These are phyloP conservation scores for Diospyros kaki DNA, from an alignment of 148 eudicot species.

Conservation along the genomic window DNA sequence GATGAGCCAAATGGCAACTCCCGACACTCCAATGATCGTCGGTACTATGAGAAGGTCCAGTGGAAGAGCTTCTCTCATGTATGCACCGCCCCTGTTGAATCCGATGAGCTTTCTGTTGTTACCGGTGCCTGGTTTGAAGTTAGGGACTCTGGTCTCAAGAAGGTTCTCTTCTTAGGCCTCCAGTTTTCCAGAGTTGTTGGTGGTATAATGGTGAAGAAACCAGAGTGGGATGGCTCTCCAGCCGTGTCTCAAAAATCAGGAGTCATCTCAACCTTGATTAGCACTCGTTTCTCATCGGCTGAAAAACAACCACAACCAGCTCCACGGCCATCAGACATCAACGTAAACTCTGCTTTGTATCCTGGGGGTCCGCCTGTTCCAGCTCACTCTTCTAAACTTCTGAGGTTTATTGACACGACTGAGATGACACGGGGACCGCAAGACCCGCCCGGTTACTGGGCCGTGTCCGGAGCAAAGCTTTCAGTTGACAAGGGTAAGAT, in stretches of 20 bases:
- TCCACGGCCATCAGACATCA: conserved; percentile 36
- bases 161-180: conserved; percentile 34
- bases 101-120: conserved; percentile 43
- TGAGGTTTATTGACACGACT: conserved; percentile 42
- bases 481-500: conserved; percentile 46
- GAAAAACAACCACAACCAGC: conserved; percentile 19
- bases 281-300: conserved; percentile 27
- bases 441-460: conserved; percentile 56
- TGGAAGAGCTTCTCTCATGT: conserved; percentile 55
- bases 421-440: conserved; percentile 52
- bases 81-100: conserved; percentile 56
- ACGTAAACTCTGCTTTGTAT: conserved; percentile 47
- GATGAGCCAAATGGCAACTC: conserved; percentile 15
- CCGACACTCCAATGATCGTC: conserved; percentile 22
- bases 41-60: conserved; percentile 47
- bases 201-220: conserved; percentile 33
- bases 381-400: conserved; percentile 30
- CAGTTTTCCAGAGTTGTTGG: conserved; percentile 36
- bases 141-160: conserved; percentile 34
- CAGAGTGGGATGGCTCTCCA: conserved; percentile 48
- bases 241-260: conserved; percentile 36
- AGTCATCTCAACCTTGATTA: conserved; percentile 33
- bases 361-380: conserved; percentile 45
- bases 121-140: conserved; percentile 48
- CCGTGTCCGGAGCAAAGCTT: conserved; percentile 51